Evolutionary conservation across 2,329 filamentous ascomycete species (phyloP).

Genomic region (Onygena corvina): DNA sequence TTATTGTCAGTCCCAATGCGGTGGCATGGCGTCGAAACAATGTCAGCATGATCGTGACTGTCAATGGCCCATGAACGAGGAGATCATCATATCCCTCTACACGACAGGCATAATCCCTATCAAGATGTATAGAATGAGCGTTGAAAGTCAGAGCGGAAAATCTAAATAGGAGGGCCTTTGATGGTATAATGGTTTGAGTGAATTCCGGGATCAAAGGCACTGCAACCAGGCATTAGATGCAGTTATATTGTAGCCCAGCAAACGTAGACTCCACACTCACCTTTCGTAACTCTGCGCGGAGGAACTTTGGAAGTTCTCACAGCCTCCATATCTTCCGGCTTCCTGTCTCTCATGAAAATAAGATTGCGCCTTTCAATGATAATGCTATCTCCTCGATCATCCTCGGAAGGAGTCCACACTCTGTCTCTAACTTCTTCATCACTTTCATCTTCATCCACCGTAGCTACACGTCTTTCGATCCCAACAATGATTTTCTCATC

Average conservation of each 20-base stretch:
- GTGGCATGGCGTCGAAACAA: conserved; percentile 48
- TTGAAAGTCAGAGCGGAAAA: conserved; percentile 90
- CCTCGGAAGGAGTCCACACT: conserved; percentile 35
- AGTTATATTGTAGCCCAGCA: background rate
- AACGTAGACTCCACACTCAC: conserved; percentile 21
- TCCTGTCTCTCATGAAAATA: conserved; percentile 49
- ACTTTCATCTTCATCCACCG: conserved; percentile 28
- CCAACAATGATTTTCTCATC: conserved; percentile 50
- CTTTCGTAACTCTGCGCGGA: conserved; percentile 24
- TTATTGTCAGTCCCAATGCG: conserved; percentile 31
- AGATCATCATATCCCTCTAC: conserved; percentile 63
- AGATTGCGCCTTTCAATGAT: conserved; percentile 50
- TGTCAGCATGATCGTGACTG: conserved; percentile 62
- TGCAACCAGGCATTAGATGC: conserved; percentile 17
- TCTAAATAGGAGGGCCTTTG: conserved; percentile 64
- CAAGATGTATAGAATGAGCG: conserved; percentile 80
- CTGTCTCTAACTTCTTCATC: conserved; percentile 28
- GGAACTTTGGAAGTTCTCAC: conserved; percentile 20
- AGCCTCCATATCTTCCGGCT: conserved; percentile 24
- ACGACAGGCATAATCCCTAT: conserved; percentile 54
- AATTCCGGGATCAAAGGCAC: conserved; percentile 44
- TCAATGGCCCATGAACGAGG: conserved; percentile 78
- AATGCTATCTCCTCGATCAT: conserved; percentile 32
- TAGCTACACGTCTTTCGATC: conserved; percentile 44
- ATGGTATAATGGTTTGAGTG: conserved; percentile 51